Base-by-base conservation (phyloP, 495 filamentous ascomycete species). In the Penicillium arizonense region DNA sequence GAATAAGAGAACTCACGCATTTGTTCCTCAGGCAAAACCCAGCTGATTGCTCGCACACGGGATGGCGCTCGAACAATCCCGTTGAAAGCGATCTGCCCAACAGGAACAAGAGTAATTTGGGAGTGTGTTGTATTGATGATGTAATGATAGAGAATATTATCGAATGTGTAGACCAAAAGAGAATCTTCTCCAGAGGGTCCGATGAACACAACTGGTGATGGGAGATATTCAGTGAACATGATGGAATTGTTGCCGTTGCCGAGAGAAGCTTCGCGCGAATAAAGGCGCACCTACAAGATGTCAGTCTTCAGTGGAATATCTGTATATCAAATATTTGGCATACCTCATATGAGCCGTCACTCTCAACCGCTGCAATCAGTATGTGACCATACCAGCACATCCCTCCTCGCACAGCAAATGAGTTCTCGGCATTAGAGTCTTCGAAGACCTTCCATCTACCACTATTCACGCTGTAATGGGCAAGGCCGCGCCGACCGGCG, bases 341-440 rank as follows among this genome's bases (percentile, higher is more conserved):
- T 65, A 86, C 85, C 78, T 96, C 88, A 63, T 91, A 91, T 16
- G 84, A 83, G 53, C 84, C 83, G 56, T 89, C 87, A 41, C 84
- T 83, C 66, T 97, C 95, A 28, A 96, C 86, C n/a, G 93, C 90
- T 37, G 91, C 91, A 51, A 99, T 89, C 14, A 99, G 72, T 20
- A 97, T 89, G 68, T 99, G 95, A 49, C 95, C 92, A 61, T 92
- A 90, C 95, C 95, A 99, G 61, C 91, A 96, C 91, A 99, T 96
- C 0, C 95, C 95, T 20, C 95, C 95, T 54, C 92, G 77, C 20
- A 99, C 89, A 21, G 89, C 81, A 63, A 99, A 97, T 34, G 89
- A 87, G 56, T 94, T 90, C 62, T 97, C 93, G 59, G 86, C 80
- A 38, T 77, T 83, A 21, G 85, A 78, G 58, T 94, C 89, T 47